Percentiles rank a stretch among this genome's conserved stretches.
Evolutionary conservation across 1,139 yeast genomes (phyloP).

Genomic region (Pichia terricola): DNA sequence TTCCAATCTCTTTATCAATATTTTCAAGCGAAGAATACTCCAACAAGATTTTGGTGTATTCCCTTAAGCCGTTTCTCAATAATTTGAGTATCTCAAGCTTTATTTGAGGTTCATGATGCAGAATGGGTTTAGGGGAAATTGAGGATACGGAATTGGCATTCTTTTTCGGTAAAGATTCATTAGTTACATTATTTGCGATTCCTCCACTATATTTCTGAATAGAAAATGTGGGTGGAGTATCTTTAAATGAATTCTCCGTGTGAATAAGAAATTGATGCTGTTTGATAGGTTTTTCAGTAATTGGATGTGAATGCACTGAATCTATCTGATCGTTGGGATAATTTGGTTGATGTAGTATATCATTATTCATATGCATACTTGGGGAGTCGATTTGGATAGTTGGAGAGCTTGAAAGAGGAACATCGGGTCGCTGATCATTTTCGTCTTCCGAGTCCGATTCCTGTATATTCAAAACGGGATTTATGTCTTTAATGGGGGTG

Average conservation of each 20-base stretch:
- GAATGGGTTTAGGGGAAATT: background rate
- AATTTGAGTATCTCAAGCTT: conserved; percentile 3
- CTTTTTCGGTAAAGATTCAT: no score
- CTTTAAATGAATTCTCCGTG: conserved; percentile 2
- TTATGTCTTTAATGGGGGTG: no score
- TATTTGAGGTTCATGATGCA: background rate
- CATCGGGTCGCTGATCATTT: conserved; percentile 2
- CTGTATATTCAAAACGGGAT: no score
- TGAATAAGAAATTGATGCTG: background rate
- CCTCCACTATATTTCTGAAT: no score
- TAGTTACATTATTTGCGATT: no score
- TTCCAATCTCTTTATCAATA: conserved; percentile 11
- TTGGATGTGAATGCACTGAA: no score
- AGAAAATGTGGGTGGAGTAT: conserved; percentile 2
- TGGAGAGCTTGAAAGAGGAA: conserved; percentile 15
- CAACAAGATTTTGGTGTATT: conserved; percentile 17
- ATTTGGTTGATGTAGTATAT: background rate
- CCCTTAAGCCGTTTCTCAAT: conserved; percentile 16
- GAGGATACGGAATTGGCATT: no score
- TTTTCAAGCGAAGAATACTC: conserved; percentile 6
- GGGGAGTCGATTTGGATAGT: conserved; percentile 18
- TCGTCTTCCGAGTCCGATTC: background rate
- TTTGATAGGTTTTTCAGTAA: no score
- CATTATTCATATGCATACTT: conserved; percentile 6
- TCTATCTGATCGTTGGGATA: no score